Evolutionary conservation across 768 basidiomycete species (phyloP), one percentile per base, ranked within the genome.

Genomic region (Holtermanniella nyarrowii): DNA sequence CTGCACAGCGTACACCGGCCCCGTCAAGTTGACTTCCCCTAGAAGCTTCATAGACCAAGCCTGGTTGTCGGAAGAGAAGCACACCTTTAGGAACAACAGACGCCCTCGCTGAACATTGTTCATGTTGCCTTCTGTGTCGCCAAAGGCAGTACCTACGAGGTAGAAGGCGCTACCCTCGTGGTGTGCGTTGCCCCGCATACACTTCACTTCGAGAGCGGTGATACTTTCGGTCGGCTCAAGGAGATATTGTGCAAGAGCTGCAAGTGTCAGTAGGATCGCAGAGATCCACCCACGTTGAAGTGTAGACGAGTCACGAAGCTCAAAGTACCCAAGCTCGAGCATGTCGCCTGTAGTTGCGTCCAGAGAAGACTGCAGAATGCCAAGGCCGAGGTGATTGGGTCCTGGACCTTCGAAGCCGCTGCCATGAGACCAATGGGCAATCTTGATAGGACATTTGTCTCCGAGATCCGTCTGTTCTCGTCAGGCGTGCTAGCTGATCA

Each of bases 291-390:
- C 47, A 69, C 67, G 46, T 21, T 25, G 45, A 12, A 65, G 52
- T 14, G 55, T 60, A 5, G 48, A 46, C 2, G 56, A 43, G 52
- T 69, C 60, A 14, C 68, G 53, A n/a, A 70, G 42, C 41, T 67
- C 63, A 46, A 71, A 58, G 27, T 43, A 52, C 14, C 59, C 54
- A 1, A 49, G 23, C 20, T 61, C 61, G 4, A 61, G 4, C 2
- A 66, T 48, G 21, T 71, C 65, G 4, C 69, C 69, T 18, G 59
- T 63, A 23, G 57, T 47, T 40, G 54, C 48, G 24, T 69, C 68
- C 47, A 71, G 53, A 2, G 48, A 42, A 7, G 47, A 26, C 16
- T 21, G 26, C 11, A 25, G 40, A 12, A 48, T 18, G 7, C 31
- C 37, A 5, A 53, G 46, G 3, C 52, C 52, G 20, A 47, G 47